Evolutionary conservation across 2,329 filamentous ascomycete genomes (phyloP).

Genomic region (Cytospora leucostoma): DNA sequence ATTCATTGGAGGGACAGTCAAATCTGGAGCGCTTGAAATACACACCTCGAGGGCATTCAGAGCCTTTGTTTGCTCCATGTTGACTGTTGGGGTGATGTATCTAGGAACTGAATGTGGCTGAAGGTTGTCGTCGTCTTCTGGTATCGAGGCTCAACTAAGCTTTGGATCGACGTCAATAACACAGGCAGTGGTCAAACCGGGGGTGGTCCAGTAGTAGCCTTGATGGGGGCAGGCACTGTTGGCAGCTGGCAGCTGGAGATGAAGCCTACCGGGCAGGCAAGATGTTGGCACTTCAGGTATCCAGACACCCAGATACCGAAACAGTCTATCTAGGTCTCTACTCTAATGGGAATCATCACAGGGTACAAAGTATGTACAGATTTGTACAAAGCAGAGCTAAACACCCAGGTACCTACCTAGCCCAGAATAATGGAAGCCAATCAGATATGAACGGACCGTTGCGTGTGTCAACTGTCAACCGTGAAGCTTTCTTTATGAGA

Average conservation of each 20-base stretch:
- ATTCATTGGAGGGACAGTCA: not conserved
- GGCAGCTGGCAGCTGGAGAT: conserved; percentile 26
- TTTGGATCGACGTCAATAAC: conserved; percentile 19
- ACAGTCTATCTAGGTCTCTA: no score
- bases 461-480: no score
- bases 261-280: conserved; percentile 9
- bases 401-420: no score
- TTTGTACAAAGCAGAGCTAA: no score
- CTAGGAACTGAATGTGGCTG: not conserved
- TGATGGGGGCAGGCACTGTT: conserved; percentile 28
- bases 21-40: conserved; percentile 8
- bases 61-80: conserved; percentile 74
- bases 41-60: conserved; percentile 64
- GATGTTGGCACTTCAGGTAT: not conserved
- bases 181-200: conserved; percentile 8
- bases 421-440: no score
- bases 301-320: no score
- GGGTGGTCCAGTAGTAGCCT: conserved; percentile 8
- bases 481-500: no score
- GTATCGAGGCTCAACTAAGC: conserved; percentile 15
- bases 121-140: not conserved
- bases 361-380: no score
- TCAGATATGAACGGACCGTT: no score
- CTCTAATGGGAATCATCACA: no score
- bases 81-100: conserved; percentile 26